phyloP scores from a whole-genome alignment of 805 yeast genomes.

The Saturnispora diversa region DNA sequence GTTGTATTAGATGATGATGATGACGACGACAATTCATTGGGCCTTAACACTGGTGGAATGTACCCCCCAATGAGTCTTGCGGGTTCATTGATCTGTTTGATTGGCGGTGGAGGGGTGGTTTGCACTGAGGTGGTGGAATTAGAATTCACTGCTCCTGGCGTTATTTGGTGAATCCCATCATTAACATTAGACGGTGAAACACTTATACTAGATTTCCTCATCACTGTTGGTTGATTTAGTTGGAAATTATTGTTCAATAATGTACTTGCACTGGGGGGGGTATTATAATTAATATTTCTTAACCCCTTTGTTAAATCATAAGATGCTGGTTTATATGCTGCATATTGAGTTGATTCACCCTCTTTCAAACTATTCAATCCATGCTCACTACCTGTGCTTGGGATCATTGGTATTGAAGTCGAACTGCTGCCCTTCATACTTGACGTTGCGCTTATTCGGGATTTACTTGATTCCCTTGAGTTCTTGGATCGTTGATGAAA shows the following conservation, averaged over 20 bases:
- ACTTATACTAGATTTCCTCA: conserved; percentile 2
- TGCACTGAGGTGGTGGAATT: too few relatives aligned
- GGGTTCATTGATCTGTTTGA: conserved; percentile 38
- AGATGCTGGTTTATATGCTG: conserved; percentile 38
- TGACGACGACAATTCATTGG: too few relatives aligned
- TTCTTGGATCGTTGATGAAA: too few relatives aligned
- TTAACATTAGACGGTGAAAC: conserved; percentile 19
- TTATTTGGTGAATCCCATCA: too few relatives aligned
- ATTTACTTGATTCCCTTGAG: neutral
- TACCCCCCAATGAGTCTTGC: conserved; percentile 38
- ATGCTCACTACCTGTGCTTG: neutral
- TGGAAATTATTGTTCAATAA: conserved; percentile 1
- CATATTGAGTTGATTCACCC: conserved; percentile 4
- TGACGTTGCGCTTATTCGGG: neutral
- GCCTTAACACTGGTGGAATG: conserved; percentile 47
- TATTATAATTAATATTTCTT: conserved; percentile 23
- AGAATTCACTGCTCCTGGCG: neutral
- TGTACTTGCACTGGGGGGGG: conserved; percentile 2
- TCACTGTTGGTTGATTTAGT: neutral
- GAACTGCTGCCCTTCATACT: neutral
- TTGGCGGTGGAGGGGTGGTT: neutral
- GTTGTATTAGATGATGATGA: conserved; percentile 7
- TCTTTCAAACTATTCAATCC: conserved; percentile 16
- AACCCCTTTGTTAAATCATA: conserved; percentile 38
- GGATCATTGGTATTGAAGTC: neutral